Percentiles rank a stretch among this genome's conserved stretches.
phyloP scores from a whole-genome alignment of 1,284 basidiomycete genomes.

The Neolentinus lepideus region DNA sequence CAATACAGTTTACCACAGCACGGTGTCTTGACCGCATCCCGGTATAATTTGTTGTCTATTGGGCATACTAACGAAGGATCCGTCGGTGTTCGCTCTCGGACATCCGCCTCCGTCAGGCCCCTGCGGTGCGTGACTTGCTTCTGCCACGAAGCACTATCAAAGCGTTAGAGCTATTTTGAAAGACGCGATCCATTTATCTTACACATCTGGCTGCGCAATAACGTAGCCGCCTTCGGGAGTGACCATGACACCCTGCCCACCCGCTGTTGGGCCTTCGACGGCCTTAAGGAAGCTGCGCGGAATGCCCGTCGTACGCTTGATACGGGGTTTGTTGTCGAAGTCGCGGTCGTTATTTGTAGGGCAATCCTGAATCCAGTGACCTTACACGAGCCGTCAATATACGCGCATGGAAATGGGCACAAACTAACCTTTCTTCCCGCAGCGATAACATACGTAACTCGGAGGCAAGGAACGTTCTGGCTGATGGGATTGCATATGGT shows the following conservation, averaged over 20 bases:
- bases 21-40: conserved; percentile 85
- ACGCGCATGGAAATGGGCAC: conserved; percentile 6
- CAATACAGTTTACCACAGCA: conserved; percentile 89
- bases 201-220: conserved; percentile 90
- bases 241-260: conserved; percentile 86
- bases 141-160: conserved; percentile 79
- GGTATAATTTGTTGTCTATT: conserved; percentile 85
- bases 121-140: conserved; percentile 80
- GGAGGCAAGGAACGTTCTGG: conserved; percentile 72
- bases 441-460: conserved; percentile 99
- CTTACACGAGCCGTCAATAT: conserved; percentile 31
- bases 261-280: conserved; percentile 80
- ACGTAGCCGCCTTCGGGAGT: conserved; percentile 96
- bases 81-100: conserved; percentile 77
- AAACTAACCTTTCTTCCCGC: conserved; percentile 88
- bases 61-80: conserved; percentile 78
- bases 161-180: conserved; percentile 3
- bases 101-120: conserved; percentile 75
- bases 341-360: conserved; percentile 96
- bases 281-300: conserved; percentile 96
- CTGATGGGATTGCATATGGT: conserved; percentile 34
- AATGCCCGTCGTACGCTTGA: conserved; percentile 97
- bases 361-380: conserved; percentile 99
- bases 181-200: conserved; percentile 26
- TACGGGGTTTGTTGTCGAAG: conserved; percentile 89